These are phyloP conservation scores for Hyaloscypha variabilis DNA, from an alignment of 495 filamentous ascomycete species.

Conservation along the genomic window DNA sequence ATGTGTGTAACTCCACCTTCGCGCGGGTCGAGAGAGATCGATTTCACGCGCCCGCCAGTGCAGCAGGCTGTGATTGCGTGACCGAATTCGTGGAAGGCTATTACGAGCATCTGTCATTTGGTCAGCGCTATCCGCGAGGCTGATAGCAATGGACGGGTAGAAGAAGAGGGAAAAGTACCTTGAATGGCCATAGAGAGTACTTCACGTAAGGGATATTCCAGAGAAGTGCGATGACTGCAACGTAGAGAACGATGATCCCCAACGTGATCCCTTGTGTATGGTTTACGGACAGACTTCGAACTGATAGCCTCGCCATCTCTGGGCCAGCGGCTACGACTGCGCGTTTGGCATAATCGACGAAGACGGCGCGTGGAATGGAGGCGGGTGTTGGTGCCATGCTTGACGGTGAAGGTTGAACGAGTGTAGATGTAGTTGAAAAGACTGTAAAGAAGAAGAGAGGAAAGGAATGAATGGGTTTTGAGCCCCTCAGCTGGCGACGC, in stretches of 20 bases:
- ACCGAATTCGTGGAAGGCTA: slow-evolving; percentile 83
- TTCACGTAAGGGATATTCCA: slow-evolving; percentile 81
- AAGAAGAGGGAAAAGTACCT: slow-evolving; percentile 46
- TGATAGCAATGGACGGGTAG: background rate
- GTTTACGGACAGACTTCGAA: slow-evolving; percentile 63
- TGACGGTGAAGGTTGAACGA: background rate
- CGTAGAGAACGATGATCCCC: slow-evolving; percentile 68
- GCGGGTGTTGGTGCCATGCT: background rate
- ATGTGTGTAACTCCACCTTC: slow-evolving; percentile 78
- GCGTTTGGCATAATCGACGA: slow-evolving; percentile 1
- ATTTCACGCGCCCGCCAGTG: slow-evolving; percentile 72
- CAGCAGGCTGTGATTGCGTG: slow-evolving; percentile 74
- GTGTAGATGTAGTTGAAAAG: background rate
- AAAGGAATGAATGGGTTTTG: background rate
- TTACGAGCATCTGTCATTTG: slow-evolving; percentile 69
- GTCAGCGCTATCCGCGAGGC: slow-evolving; percentile 1
- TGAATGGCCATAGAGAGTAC: slow-evolving; percentile 81
- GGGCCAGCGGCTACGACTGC: slow-evolving; percentile 32
- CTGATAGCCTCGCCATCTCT: slow-evolving; percentile 32
- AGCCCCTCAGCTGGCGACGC: background rate
- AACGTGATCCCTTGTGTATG: slow-evolving; percentile 75
- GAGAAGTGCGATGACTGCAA: slow-evolving; percentile 72
- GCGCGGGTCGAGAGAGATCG: slow-evolving; percentile 68
- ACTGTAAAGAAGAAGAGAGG: background rate
- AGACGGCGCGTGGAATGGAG: background rate